Conservation (phyloP, 495 filamentous ascomycete genomes). For the Podospora tetraspora region DNA sequence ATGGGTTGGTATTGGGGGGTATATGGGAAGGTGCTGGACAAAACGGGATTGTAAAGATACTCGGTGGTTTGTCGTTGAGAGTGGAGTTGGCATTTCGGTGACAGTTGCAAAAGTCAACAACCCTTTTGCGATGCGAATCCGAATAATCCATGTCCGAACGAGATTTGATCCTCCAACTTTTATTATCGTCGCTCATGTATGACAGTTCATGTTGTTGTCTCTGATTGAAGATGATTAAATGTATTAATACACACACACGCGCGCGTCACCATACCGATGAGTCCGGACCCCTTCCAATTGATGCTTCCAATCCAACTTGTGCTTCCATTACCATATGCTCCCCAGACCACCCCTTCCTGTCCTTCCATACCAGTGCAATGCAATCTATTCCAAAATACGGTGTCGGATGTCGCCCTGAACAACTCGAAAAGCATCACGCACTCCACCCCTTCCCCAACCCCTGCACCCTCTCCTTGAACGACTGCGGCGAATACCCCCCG, state of each 20-base stretch:
- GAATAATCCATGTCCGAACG: no score
- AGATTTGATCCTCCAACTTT: background rate
- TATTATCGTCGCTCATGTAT: no score
- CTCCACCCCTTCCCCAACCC: background rate
- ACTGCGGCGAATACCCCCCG: slow-evolving; percentile 24
- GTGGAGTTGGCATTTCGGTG: no score
- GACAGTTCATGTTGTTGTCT: no score
- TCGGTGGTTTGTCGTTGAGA: no score
- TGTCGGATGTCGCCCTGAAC: background rate
- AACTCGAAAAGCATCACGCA: background rate
- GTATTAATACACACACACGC: background rate
- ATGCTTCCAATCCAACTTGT: background rate
- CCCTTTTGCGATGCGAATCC: no score
- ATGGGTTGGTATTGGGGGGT: no score
- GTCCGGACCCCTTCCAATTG: background rate
- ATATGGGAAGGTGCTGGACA: no score
- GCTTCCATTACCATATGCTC: background rate
- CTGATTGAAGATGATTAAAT: background rate
- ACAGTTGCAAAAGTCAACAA: no score
- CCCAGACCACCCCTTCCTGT: background rate
- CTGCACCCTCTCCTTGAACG: slow-evolving; percentile 23
- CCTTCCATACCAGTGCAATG: background rate
- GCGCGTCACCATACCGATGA: background rate
- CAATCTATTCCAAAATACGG: background rate
- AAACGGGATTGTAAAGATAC: no score